Evolutionary conservation across 345 rosid species (phyloP), one percentile per base, ranked within the genome.

Genomic region (Trapa incisa): DNA sequence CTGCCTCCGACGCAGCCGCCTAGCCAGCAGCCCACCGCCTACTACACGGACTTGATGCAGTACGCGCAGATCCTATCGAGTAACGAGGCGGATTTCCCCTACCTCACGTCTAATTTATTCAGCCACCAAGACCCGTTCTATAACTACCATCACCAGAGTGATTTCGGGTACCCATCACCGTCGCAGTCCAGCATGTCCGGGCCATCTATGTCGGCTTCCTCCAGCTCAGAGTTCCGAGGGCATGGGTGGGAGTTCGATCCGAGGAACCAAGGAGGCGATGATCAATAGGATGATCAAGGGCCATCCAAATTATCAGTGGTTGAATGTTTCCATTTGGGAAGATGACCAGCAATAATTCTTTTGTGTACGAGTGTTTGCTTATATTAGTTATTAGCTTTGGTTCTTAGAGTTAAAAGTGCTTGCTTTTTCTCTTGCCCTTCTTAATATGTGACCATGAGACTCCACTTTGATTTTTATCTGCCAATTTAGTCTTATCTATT

Each of bases 11-110:
- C 3, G 63, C 33, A 37, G 12, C 37, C 11, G 29, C 29, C 29
- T 22, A 22, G 29, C 32, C 36, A 58, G 0, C 63, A 58, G 33
- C 35, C 5, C 0, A 78, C 79, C 6, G 75, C 74, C 6, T 43
- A 71, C 38, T 91, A 84, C 74, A 89, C 91, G 3, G 88, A 89
- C 79, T 78, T 87, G 62, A 70, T 80, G 52, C 88, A 89, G 58
- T 91, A 91, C 54, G 97, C 92, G 29, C 91, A 86, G 42, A 75
- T 91, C 50, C 89, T 91, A 33, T 83, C 96, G 5, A 83, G 93
- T 72, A 81, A 71, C 39, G 97, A 91, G 39, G 86, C 65, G 16
- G 85, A 83, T 72, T 74, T 87, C 67, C 83, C 84, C 3, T 80
- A 82, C 62, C 79, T 80, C 67, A 78, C 86, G 58, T 87, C 93